Base-by-base conservation (phyloP, 1,284 basidiomycete species). In the Ceratobasidium sp. region DNA sequence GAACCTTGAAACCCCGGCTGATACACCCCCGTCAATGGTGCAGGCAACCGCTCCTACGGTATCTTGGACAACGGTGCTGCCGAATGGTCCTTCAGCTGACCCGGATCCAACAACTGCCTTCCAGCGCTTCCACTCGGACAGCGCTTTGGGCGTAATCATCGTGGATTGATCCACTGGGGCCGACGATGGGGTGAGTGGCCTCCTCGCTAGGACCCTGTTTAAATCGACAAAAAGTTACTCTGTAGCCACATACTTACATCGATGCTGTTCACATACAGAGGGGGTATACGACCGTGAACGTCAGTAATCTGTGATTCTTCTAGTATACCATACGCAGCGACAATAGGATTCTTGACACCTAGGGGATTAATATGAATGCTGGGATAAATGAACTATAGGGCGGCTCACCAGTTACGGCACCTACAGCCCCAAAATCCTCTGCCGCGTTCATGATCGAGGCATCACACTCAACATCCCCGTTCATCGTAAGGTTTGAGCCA, bases 1-100 rank as follows among this genome's bases (percentile, higher is more conserved):
- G 52, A 38, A 91, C 92, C 92, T 93, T 27, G 93, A 94, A 35
- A 94, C 93, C 3, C 93, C 93, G 30, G 92, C 90, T 23, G 92
- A 90, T 71, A 90, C 81, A 23, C 86, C 85, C 3, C 86, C 87
- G 0, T 81, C 81, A 1, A 79, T 75, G 78, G 88, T 86, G 83
- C 87, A 89, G 16, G 86, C 88, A 54, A 93, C 86, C 20, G 92
- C 92, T 27, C 93, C 93, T 4, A 94, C 93, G 0, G 93, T 94
- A 82, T 94, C 93, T 81, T 94, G 91, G 68, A 89, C 84, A 57
- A 84, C 82, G 44, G 81, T 79, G 55, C 86, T 57, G 41, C 77
- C 81, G 30, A 79, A 77, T 7, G n/a, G 12, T 38, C 20, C 27
- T 35, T 60, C 44, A 48, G 62, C 44, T 27, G 80, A 18, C 14